phyloP scores from a whole-genome alignment of 495 filamentous ascomycete species.

The Thermothielavioides terrestris region DNA sequence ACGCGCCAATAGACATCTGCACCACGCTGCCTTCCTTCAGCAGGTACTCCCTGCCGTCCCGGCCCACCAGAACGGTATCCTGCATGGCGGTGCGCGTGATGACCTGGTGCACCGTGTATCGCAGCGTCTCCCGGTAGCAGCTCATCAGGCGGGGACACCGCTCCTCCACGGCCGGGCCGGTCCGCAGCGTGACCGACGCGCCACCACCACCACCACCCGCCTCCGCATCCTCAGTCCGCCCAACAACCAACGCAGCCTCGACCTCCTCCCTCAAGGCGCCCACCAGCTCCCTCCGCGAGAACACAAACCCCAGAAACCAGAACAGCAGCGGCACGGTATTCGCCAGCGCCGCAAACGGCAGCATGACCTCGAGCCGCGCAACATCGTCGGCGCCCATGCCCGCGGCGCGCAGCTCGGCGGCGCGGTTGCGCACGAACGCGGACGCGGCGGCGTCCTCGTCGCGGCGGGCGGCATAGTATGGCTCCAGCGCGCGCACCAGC shows the following conservation, averaged over 20 bases:
- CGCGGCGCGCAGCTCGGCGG: background rate
- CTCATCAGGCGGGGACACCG: conserved; percentile 7
- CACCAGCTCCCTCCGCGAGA: background rate
- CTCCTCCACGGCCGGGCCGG: background rate
- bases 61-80: conserved; percentile 5
- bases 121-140: conserved; percentile 14
- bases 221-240: background rate
- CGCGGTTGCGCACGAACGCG: conserved; percentile 7
- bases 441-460: background rate
- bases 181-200: background rate
- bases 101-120: conserved; percentile 7
- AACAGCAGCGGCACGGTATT: conserved; percentile 13
- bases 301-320: conserved; percentile 3
- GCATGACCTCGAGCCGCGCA: conserved; percentile 3
- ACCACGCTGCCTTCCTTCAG: conserved; percentile 5
- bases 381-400: conserved; percentile 1
- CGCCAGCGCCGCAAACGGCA: conserved; percentile 13
- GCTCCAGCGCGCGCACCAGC: conserved; percentile 1
- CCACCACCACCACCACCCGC: background rate
- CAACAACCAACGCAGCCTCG: background rate
- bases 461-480: background rate
- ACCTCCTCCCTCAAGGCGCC: conserved; percentile 4
- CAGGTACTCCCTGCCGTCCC: conserved; percentile 6
- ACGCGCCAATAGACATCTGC: conserved; percentile 6
- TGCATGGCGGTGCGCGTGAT: conserved; percentile 8